Base-by-base conservation (phyloP, 1,284 basidiomycete species). In the Irpex sp. region DNA sequence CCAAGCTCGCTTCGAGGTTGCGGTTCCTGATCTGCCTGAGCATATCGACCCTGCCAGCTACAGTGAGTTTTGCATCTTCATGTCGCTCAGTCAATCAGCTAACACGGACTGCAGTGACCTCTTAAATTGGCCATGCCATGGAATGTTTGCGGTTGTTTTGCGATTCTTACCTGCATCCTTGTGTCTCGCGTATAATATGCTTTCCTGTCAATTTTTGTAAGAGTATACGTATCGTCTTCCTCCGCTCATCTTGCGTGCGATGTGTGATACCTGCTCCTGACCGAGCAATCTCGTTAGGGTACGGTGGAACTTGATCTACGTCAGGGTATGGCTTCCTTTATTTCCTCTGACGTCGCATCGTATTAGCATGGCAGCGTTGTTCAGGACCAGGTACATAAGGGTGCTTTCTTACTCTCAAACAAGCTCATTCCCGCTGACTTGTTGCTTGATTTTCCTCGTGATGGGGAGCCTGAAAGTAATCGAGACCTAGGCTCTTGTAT, bases 1-100 rank as follows among this genome's bases (percentile, higher is more conserved):
- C 68, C 95, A 97, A 76, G 87, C 90, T 39, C 79, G 95, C 68
- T 97, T 97, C 79, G 95, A 97, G 76, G 95, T 97, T 19, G 94
- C 93, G 7, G 92, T 97, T 21, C 90, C 94, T 1, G 94, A 96
- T 74, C 79, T 97, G 57, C 95, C 95, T n/a, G 93, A 94, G 63
- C 88, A 90, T 71, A 95, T 97, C 68, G 94, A 97, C 71, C 90
- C 94, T 57, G 88, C 91, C 33, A 92, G 85, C 70, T 94, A 93
- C 79, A 94, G 91, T 94, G 70, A 76, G 89, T 86, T 57, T 43
- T 57, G 59, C 36, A 65, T 53, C 54, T 47, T 54, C 59, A 5
- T 26, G 51, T 39, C 54, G 17, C 7, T 36, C 15, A 26, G 11
- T 31, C 51, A 60, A 13, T 4, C n/a, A n/a, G 46, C 47, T 54